Percentiles rank a stretch among this genome's conserved stretches.
Conservation (phyloP, 345 rosid genomes). For the Conringia planisiliqua region DNA sequence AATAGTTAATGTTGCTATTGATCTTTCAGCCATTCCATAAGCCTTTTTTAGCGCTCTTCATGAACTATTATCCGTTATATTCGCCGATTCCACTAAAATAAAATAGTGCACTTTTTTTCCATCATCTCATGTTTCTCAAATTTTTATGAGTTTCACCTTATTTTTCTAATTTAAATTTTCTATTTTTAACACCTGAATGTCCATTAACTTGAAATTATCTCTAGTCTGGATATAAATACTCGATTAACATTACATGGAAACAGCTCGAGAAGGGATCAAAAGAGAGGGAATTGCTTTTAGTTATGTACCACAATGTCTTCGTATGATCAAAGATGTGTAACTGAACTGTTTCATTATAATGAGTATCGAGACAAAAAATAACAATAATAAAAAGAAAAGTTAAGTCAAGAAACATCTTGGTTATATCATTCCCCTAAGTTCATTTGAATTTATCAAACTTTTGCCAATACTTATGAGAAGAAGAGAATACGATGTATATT, state of each 20-base stretch:
- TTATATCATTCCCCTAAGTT: too few species aligned
- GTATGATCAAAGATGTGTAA: too few species aligned
- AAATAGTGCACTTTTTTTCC: not conserved
- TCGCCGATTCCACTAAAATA: not conserved
- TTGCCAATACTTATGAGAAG: not conserved
- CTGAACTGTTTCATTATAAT: too few species aligned
- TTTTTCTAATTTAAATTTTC: not conserved
- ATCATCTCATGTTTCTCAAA: not conserved
- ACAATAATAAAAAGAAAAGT: too few species aligned
- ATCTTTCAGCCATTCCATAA: not conserved
- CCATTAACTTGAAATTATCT: too few species aligned
- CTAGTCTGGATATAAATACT: too few species aligned
- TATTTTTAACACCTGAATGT: not conserved
- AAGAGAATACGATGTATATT: not conserved
- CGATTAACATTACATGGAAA: too few species aligned
- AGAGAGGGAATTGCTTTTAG: too few species aligned
- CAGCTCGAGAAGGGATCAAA: too few species aligned
- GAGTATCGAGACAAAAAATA: too few species aligned
- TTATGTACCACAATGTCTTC: too few species aligned
- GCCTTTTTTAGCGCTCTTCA: not conserved
- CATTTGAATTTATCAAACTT: too few species aligned
- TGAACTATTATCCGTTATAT: not conserved
- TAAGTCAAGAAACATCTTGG: not conserved
- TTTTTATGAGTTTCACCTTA: not conserved
- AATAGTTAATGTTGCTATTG: conserved; percentile 14